phyloP scores from a whole-genome alignment of 148 eudicot genomes.

The Nepenthes gracilis region DNA sequence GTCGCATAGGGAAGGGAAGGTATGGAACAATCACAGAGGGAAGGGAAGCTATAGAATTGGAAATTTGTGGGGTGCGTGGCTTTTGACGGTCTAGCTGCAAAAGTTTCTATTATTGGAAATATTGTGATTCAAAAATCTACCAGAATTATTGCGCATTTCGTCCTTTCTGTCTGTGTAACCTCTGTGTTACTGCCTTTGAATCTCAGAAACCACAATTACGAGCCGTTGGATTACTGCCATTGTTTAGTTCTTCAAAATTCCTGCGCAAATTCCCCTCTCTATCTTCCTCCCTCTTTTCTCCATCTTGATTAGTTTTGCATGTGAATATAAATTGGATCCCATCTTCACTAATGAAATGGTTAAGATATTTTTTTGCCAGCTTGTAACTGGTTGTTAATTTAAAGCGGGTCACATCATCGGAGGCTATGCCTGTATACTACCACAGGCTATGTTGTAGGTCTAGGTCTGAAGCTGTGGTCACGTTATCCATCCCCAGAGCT shows the following conservation, averaged over 20 bases:
- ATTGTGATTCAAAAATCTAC: not conserved
- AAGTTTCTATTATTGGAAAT: constrained; percentile 15
- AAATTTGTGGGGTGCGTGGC: not conserved
- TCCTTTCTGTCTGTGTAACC: not conserved
- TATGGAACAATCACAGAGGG: not conserved
- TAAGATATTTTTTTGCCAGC: too few species aligned
- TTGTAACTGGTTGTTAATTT: not conserved
- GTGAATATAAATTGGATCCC: not conserved
- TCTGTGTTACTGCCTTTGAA: not conserved
- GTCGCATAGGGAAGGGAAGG: not conserved
- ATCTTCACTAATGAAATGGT: not conserved
- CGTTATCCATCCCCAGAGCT: constrained; percentile 10
- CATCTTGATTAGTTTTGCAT: constrained; percentile 1
- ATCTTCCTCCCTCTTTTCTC: not conserved
- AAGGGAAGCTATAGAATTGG: not conserved
- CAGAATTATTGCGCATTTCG: not conserved
- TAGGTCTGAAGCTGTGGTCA: constrained; percentile 28
- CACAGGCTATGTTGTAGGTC: constrained; percentile 15
- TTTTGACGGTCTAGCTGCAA: constrained; percentile 2
- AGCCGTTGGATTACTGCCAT: not conserved
- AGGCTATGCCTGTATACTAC: constrained; percentile 12
- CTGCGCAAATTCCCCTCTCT: not conserved
- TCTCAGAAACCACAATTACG: not conserved
- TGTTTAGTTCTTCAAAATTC: not conserved
- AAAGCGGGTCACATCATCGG: constrained; percentile 69